Conservation (phyloP, 2,329 filamentous ascomycete genomes). For the Talaromyces amestolkiae region DNA sequence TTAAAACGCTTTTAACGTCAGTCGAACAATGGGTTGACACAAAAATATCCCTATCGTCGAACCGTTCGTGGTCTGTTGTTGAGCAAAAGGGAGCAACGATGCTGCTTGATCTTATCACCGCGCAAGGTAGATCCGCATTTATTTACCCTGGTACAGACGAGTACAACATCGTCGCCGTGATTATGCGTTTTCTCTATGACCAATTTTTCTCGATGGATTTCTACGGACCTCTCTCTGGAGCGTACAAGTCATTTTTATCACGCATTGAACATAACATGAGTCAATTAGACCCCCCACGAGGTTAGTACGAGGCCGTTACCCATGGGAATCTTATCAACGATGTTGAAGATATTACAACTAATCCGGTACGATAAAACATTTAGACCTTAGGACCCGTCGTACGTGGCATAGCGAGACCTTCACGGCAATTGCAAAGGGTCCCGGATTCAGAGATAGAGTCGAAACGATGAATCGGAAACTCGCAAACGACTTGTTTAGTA, state of each 20-base stretch:
- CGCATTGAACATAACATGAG: neutral
- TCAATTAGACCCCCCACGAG: neutral
- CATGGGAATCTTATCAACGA: neutral
- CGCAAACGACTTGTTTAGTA: neutral
- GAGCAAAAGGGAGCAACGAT: neutral
- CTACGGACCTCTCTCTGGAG: neutral
- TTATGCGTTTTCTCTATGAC: neutral
- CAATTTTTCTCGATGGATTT: neutral
- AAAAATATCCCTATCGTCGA: neutral
- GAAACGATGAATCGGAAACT: neutral
- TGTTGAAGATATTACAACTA: neutral
- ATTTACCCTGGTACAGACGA: neutral
- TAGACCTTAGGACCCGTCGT: neutral
- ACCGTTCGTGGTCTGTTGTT: neutral
- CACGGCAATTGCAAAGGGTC: neutral
- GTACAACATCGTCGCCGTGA: neutral
- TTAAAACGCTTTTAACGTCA: neutral
- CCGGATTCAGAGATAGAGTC: neutral
- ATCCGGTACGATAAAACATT: neutral
- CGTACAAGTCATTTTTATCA: neutral
- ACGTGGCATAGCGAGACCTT: slow-evolving; percentile 1
- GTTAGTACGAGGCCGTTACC: neutral
- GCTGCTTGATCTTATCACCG: neutral
- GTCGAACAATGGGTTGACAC: neutral
- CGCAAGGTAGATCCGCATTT: neutral